These are phyloP conservation scores for Solanum sejunctum DNA, from an alignment of 257 asterid genomes.

Conservation along the genomic window DNA sequence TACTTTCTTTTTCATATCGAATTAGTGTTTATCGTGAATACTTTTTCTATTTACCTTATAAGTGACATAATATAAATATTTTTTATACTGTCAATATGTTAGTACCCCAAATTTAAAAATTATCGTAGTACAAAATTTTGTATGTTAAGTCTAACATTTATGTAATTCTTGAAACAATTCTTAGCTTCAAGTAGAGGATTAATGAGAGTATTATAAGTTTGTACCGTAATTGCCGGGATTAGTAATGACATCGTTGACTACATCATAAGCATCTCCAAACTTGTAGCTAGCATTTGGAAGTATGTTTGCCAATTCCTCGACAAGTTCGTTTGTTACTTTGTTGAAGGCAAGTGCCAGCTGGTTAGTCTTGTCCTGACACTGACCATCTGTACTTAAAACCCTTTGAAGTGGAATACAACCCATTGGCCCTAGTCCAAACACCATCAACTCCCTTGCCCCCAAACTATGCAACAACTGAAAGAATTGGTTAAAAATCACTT, in stretches of 20 bases:
- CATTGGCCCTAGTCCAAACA: constrained; percentile 91
- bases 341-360: constrained; percentile 54
- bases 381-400: constrained; percentile 48
- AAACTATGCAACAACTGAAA: constrained; percentile 46
- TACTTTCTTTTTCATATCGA: too few relatives aligned
- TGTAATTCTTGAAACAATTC: not conserved
- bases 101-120: not conserved
- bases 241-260: constrained; percentile 51
- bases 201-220: not conserved
- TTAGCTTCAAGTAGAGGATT: not conserved
- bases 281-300: constrained; percentile 59
- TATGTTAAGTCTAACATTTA: not conserved
- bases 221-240: constrained; percentile 57
- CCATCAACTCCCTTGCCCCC: constrained; percentile 65
- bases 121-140: not conserved
- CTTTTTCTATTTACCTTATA: not conserved
- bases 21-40: not conserved
- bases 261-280: constrained; percentile 88
- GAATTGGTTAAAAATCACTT: not conserved
- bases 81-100: not conserved
- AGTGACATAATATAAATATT: not conserved
- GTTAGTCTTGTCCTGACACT: constrained; percentile 70
- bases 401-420: constrained; percentile 96
- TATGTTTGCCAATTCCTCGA: constrained; percentile 19
- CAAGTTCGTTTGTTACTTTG: constrained; percentile 29